Evolutionary conservation across 768 basidiomycete species (phyloP).

Genomic region (Boletus insuetus): DNA sequence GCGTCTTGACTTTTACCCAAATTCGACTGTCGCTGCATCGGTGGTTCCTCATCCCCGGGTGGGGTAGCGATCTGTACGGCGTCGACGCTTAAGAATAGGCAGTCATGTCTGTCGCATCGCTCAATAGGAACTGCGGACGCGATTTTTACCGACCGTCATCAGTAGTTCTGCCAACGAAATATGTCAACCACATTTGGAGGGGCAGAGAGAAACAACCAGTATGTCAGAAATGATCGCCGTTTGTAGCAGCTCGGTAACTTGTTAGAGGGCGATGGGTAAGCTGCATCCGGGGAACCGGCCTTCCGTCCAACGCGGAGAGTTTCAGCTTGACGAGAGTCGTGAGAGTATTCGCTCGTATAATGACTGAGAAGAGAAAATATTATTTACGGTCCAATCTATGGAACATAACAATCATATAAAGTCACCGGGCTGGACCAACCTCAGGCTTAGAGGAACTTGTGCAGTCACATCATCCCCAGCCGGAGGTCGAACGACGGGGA

Average conservation of each 20-base stretch:
- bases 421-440: conserved; percentile 27
- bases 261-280: neutral
- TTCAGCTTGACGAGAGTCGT: neutral
- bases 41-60: neutral
- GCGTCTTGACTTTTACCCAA: conserved; percentile 2
- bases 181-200: too few species aligned
- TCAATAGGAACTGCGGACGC: neutral
- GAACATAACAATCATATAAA: conserved; percentile 18
- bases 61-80: neutral
- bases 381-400: neutral
- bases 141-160: neutral
- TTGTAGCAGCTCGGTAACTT: too few species aligned
- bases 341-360: neutral
- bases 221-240: too few species aligned
- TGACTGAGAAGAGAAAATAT: neutral
- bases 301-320: neutral
- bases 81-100: too few species aligned
- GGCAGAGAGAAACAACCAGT: too few species aligned
- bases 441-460: conserved; percentile 33
- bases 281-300: neutral
- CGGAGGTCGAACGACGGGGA: conserved; percentile 37
- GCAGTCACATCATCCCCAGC: conserved; percentile 33
- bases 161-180: neutral
- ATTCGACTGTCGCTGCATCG: neutral
- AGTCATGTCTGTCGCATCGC: too few species aligned